Conservation (phyloP, 176 grass and related monocot genomes). For the Aegilops bicornis region DNA sequence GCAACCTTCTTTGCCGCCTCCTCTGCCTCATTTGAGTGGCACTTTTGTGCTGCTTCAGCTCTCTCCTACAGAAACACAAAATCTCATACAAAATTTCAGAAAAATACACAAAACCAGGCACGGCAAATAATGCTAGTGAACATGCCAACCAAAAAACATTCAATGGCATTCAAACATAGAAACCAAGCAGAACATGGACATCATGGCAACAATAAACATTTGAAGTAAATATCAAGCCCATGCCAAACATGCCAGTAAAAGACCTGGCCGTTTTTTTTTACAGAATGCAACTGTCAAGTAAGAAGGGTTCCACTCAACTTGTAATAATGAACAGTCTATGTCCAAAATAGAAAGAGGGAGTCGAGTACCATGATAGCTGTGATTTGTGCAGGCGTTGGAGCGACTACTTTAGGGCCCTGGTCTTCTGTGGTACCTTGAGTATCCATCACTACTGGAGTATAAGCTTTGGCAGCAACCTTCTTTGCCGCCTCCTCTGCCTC, state of each 20-base stretch:
- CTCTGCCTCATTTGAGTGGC: slow-evolving; percentile 87
- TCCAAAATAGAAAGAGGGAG: not conserved
- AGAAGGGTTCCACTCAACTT: too few species aligned
- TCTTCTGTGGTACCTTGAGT: slow-evolving; percentile 41
- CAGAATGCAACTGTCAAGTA: too few species aligned
- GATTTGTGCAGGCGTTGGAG: slow-evolving; percentile 88
- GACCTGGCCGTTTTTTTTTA: too few species aligned
- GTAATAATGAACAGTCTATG: too few species aligned
- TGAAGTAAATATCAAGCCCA: too few species aligned
- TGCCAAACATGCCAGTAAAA: too few species aligned
- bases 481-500: slow-evolving; percentile 86
- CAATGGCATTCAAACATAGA: not conserved
- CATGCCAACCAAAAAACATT: slow-evolving; percentile 12
- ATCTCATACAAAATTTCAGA: slow-evolving; percentile 33
- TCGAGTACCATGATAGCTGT: slow-evolving; percentile 86
- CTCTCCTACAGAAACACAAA: slow-evolving; percentile 71
- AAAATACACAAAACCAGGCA: not conserved
- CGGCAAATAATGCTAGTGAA: not conserved
- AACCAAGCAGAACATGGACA: too few species aligned
- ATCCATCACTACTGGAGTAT: slow-evolving; percentile 48
- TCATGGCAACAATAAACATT: too few species aligned
- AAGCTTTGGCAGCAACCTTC: slow-evolving; percentile 82
- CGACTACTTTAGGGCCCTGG: slow-evolving; percentile 70
- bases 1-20: slow-evolving; percentile 80
- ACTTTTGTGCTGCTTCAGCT: slow-evolving; percentile 68